These are phyloP conservation scores for Tetradesmus lagerheimii DNA, from an alignment of 139 green algal genomes.

Conservation along the genomic window DNA sequence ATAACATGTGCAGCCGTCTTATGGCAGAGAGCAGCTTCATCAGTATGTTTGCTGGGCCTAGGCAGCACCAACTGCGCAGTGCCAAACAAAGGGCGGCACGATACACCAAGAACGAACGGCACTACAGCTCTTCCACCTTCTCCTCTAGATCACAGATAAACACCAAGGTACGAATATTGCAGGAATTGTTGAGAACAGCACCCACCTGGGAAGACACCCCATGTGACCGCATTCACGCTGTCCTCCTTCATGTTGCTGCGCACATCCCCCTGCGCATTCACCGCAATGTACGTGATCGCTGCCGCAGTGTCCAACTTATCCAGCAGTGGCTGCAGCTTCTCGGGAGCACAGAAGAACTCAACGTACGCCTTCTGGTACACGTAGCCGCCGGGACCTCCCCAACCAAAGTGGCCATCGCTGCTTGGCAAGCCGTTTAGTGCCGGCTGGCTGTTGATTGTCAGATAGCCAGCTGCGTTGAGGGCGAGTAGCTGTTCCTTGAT, in stretches of 20 bases:
- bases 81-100: too few relatives aligned
- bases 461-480: slow-evolving; percentile 63
- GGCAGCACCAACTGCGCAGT: too few relatives aligned
- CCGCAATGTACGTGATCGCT: slow-evolving; percentile 81
- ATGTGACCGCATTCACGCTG: slow-evolving; percentile 83
- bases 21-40: too few relatives aligned
- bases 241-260: slow-evolving; percentile 61
- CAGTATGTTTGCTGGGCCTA: too few relatives aligned
- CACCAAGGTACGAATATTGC: too few relatives aligned
- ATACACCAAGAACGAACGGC: too few relatives aligned
- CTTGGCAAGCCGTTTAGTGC: slow-evolving; percentile 73
- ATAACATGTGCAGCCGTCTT: too few relatives aligned
- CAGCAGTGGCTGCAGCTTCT: slow-evolving; percentile 67
- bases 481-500: slow-evolving; percentile 63
- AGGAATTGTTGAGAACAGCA: too few relatives aligned
- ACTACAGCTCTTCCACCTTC: too few relatives aligned
- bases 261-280: slow-evolving; percentile 69
- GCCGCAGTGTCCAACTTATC: slow-evolving; percentile 53
- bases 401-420: slow-evolving; percentile 70
- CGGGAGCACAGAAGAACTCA: slow-evolving; percentile 86
- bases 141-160: too few relatives aligned
- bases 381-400: slow-evolving; percentile 74
- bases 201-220: slow-evolving; percentile 91
- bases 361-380: slow-evolving; percentile 93
- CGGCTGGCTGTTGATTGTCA: slow-evolving; percentile 89